Evolutionary conservation across 257 asterid species (phyloP).

Genomic region (Cordia subcordata): DNA sequence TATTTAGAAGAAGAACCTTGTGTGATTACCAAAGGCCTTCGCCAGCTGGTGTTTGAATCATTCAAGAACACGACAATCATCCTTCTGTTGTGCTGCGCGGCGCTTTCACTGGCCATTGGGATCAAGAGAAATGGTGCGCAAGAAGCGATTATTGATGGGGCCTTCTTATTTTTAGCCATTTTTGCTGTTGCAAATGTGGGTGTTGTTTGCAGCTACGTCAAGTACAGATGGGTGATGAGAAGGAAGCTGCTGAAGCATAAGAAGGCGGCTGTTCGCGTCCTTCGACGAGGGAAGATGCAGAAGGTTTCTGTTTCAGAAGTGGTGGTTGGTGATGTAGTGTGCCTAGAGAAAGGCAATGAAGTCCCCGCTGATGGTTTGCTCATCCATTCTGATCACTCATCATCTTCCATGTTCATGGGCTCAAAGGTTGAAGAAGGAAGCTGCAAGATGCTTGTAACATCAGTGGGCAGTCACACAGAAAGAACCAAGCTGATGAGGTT

Average conservation of each 20-base stretch:
- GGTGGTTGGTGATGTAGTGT: constrained; percentile 41
- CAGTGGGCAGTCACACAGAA: constrained; percentile 39
- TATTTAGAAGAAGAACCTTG: background rate
- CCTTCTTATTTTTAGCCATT: constrained; percentile 15
- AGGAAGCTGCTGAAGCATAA: constrained; percentile 10
- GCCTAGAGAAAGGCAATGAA: constrained; percentile 19
- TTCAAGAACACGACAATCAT: constrained; percentile 25
- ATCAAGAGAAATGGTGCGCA: constrained; percentile 23
- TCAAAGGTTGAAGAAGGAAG: constrained; percentile 21
- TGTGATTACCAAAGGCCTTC: background rate
- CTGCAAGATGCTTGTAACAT: constrained; percentile 31
- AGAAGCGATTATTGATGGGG: constrained; percentile 22
- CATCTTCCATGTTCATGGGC: constrained; percentile 20
- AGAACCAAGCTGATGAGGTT: constrained; percentile 19
- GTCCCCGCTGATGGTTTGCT: constrained; percentile 46
- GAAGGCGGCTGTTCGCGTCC: constrained; percentile 4
- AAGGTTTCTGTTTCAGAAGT: constrained; percentile 22
- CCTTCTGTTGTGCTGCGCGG: constrained; percentile 33
- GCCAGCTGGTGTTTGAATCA: constrained; percentile 16
- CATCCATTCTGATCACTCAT: constrained; percentile 6
- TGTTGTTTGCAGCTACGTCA: constrained; percentile 13
- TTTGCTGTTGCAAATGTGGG: constrained; percentile 15
- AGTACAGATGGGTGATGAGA: constrained; percentile 1
- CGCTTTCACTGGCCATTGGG: constrained; percentile 30
- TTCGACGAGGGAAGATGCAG: constrained; percentile 17